Evolutionary conservation across 768 basidiomycete genomes (phyloP).

Genomic region (Mycena crocata): DNA sequence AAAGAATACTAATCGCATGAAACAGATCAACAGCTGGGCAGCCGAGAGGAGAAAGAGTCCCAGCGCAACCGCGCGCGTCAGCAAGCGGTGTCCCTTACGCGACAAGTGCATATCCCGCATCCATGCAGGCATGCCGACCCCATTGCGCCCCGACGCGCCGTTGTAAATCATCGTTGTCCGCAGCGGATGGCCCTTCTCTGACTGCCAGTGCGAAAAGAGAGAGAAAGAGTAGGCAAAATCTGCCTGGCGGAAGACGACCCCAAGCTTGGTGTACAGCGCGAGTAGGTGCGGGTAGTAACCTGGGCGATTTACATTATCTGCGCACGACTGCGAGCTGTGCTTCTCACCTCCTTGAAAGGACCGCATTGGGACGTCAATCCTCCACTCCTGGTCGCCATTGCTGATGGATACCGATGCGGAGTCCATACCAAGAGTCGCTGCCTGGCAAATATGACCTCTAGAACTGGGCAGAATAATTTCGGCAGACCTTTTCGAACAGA

Average conservation of each 20-base stretch:
- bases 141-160: conserved; percentile 66
- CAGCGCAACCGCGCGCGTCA: conserved; percentile 42
- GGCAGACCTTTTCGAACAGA: conserved; percentile 75
- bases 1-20: conserved; percentile 40
- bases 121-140: conserved; percentile 62
- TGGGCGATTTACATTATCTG: conserved; percentile 44
- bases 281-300: conserved; percentile 82
- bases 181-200: conserved; percentile 30
- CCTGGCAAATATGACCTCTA: conserved; percentile 46
- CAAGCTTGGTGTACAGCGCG: conserved; percentile 70
- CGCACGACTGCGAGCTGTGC: background rate
- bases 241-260: conserved; percentile 63
- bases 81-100: conserved; percentile 34
- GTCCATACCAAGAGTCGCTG: conserved; percentile 74
- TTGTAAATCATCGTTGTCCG: conserved; percentile 71
- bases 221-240: conserved; percentile 87
- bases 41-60: conserved; percentile 56
- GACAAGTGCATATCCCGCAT: conserved; percentile 38
- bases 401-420: conserved; percentile 65
- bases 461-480: background rate
- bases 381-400: conserved; percentile 54
- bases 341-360: conserved; percentile 80
- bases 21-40: conserved; percentile 57
- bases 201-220: conserved; percentile 49
- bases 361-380: conserved; percentile 84